phyloP scores from a whole-genome alignment of 75 land plant species.

The Sequoiadendron giganteum region DNA sequence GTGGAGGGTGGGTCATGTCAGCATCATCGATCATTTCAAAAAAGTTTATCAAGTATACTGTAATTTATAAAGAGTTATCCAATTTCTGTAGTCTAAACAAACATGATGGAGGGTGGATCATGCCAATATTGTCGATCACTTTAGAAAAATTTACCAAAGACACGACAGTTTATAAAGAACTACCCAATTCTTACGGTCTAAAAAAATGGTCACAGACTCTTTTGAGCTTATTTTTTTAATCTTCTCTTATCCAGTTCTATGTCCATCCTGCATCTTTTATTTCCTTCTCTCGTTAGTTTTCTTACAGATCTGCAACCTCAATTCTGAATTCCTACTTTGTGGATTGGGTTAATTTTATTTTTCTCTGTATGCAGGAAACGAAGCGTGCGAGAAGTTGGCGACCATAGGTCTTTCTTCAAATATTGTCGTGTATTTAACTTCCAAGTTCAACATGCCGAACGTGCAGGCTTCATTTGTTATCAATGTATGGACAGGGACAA shows the following conservation, averaged over 20 bases:
- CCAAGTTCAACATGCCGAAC: constrained; percentile 35
- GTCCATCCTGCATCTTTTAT: not conserved
- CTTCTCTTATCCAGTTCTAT: no score
- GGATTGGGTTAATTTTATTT: not conserved
- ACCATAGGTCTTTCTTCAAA: constrained; percentile 49
- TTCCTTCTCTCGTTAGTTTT: not conserved
- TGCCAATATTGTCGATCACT: no score
- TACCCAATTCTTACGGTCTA: no score
- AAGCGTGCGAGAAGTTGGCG: constrained; percentile 71
- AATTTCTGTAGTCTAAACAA: no score
- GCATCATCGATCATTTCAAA: no score
- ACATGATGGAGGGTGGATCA: no score
- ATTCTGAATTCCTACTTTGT: not conserved
- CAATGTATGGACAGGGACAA: constrained; percentile 43
- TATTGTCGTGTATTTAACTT: constrained; percentile 54
- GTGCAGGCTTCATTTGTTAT: constrained; percentile 42
- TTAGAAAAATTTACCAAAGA: no score
- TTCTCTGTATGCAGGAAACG: constrained; percentile 48
- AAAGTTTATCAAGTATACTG: no score
- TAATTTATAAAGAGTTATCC: no score
- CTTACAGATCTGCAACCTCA: not conserved
- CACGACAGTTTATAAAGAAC: no score
- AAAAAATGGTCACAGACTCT: not conserved
- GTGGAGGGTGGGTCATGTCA: no score
- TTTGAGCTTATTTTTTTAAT: not conserved